These are phyloP conservation scores for Penicillium sp. DNA, from an alignment of 2,329 filamentous ascomycete species.

Conservation along the genomic window DNA sequence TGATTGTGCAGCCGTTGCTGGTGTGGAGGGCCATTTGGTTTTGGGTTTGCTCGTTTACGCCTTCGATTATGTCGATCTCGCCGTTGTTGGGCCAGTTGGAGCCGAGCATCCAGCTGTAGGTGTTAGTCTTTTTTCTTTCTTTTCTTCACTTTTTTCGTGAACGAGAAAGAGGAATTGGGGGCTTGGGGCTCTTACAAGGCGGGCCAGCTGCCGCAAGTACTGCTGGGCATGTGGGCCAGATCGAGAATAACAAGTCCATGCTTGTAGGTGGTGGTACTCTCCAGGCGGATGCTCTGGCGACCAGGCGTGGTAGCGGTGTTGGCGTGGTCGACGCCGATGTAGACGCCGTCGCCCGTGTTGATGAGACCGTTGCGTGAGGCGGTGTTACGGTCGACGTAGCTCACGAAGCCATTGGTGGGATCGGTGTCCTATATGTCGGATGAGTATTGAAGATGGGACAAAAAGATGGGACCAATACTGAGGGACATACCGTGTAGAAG, in stretches of 20 bases:
- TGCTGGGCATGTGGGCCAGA: slow-evolving; percentile 70
- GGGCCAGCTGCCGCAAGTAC: slow-evolving; percentile 71
- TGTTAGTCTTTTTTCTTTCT: slow-evolving; percentile 6
- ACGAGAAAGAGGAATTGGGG: background rate
- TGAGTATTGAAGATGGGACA: background rate
- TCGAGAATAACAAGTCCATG: slow-evolving; percentile 71
- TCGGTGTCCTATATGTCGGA: slow-evolving; percentile 49
- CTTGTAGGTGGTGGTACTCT: slow-evolving; percentile 63
- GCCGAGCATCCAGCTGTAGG: slow-evolving; percentile 55
- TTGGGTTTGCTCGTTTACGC: slow-evolving; percentile 62
- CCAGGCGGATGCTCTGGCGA: slow-evolving; percentile 69
- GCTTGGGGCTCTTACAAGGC: slow-evolving; percentile 52
- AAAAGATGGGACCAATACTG: background rate
- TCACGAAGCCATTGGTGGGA: slow-evolving; percentile 73
- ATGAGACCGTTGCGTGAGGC: slow-evolving; percentile 62
- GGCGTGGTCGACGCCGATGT: slow-evolving; percentile 67
- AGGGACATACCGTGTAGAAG: slow-evolving; percentile 50
- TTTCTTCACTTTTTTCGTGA: background rate
- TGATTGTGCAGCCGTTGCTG: slow-evolving; percentile 58
- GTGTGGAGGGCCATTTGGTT: slow-evolving; percentile 71
- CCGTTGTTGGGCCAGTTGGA: slow-evolving; percentile 68
- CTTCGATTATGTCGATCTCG: slow-evolving; percentile 80
- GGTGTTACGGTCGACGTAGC: slow-evolving; percentile 61
- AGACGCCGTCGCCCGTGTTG: slow-evolving; percentile 56
- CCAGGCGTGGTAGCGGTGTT: slow-evolving; percentile 59